Evolutionary conservation across 345 rosid genomes (phyloP).

Genomic region (Clarkia xantiana): DNA sequence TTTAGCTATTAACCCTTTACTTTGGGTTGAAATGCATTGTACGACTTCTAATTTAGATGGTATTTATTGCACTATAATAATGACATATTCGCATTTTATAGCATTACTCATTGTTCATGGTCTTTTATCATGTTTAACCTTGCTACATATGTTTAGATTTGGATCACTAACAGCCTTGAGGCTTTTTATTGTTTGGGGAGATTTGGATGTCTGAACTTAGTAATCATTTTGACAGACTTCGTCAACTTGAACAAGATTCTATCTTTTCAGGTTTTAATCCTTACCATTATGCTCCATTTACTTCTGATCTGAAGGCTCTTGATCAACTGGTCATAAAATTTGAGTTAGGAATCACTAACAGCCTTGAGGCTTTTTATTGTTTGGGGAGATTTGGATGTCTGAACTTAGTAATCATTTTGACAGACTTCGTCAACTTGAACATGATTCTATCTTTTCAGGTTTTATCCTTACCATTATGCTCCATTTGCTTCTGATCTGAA

Average conservation of each 20-base stretch:
- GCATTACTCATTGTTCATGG: too few relatives aligned
- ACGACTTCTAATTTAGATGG: too few relatives aligned
- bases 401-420: neutral
- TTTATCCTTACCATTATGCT: slow-evolving; percentile 94
- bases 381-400: too few relatives aligned
- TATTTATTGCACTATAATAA: too few relatives aligned
- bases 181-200: too few relatives aligned
- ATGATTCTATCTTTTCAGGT: slow-evolving; percentile 32
- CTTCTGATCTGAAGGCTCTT: slow-evolving; percentile 83
- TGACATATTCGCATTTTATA: too few relatives aligned
- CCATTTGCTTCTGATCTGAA: slow-evolving; percentile 98
- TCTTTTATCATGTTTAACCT: too few relatives aligned
- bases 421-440: neutral
- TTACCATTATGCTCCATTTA: slow-evolving; percentile 96
- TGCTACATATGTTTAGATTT: too few relatives aligned
- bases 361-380: too few relatives aligned
- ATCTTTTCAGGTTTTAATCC: slow-evolving; percentile 75
- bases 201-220: neutral
- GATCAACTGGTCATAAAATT: slow-evolving; percentile 50
- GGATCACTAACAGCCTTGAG: too few relatives aligned
- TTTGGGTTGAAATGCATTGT: too few relatives aligned
- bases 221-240: neutral
- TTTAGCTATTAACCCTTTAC: too few relatives aligned
- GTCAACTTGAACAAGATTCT: neutral
- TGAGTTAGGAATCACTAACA: slow-evolving; percentile 46